These are phyloP conservation scores for Spergularia bocconei DNA, from an alignment of 148 eudicot species.

Conservation along the genomic window DNA sequence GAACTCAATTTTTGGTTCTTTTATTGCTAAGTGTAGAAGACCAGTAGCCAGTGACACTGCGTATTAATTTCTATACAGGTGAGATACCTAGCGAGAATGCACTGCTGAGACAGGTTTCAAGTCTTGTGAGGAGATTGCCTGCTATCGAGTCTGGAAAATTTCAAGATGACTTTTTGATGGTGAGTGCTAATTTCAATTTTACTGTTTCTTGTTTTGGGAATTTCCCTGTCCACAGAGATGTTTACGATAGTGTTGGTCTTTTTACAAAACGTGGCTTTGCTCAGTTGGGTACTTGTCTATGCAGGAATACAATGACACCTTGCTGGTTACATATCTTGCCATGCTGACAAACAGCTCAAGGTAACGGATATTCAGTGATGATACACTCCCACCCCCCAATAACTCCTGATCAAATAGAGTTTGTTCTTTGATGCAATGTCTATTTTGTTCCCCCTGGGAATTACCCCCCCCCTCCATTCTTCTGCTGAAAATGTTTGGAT, in stretches of 20 bases:
- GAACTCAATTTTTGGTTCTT: too few relatives aligned
- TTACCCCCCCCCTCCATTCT: not conserved
- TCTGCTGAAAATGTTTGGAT: not conserved
- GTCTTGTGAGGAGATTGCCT: slow-evolving; percentile 94
- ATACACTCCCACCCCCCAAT: not conserved
- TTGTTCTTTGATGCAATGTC: not conserved
- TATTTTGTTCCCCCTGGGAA: not conserved
- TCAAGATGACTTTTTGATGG: slow-evolving; percentile 94
- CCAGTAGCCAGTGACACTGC: not conserved
- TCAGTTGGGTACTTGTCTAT: slow-evolving; percentile 13
- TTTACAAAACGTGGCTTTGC: not conserved
- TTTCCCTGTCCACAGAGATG: not conserved
- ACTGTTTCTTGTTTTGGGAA: not conserved
- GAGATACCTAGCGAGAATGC: slow-evolving; percentile 59
- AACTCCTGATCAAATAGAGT: not conserved
- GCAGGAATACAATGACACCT: slow-evolving; percentile 95
- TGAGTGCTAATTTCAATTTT: slow-evolving; percentile 27
- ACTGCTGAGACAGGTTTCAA: slow-evolving; percentile 88
- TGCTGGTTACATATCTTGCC: slow-evolving; percentile 77
- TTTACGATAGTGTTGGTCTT: not conserved
- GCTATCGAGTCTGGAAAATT: slow-evolving; percentile 82
- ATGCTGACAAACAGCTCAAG: slow-evolving; percentile 91
- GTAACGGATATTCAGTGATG: slow-evolving; percentile 30
- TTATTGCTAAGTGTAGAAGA: not conserved
- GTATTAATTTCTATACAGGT: slow-evolving; percentile 41